Conservation (phyloP, 2,329 filamentous ascomycete genomes). For the Cytospora paraplurivora region DNA sequence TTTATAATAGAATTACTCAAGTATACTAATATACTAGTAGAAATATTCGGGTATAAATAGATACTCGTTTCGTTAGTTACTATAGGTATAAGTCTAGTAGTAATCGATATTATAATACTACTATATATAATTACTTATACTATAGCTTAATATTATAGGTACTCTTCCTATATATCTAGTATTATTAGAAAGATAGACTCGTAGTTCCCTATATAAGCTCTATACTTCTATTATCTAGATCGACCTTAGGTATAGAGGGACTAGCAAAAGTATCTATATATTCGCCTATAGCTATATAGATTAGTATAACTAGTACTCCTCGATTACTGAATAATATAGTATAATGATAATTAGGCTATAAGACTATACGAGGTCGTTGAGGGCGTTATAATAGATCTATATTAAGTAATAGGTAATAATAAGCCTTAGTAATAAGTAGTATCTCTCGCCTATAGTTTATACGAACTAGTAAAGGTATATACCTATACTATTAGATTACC, state of each 20-base stretch:
- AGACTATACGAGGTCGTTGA: too few relatives aligned
- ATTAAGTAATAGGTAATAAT: too few relatives aligned
- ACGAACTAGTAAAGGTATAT: neutral
- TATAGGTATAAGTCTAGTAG: neutral
- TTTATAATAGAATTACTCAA: neutral
- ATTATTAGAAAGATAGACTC: neutral
- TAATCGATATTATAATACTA: neutral
- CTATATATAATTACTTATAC: neutral
- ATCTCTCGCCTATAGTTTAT: too few relatives aligned
- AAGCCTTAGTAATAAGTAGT: too few relatives aligned
- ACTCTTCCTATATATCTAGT: neutral
- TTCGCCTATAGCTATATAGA: too few relatives aligned
- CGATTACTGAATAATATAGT: too few relatives aligned
- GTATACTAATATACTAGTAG: neutral
- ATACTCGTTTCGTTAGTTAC: neutral
- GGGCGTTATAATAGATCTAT: too few relatives aligned
- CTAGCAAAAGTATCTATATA: too few relatives aligned
- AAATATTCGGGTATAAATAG: neutral
- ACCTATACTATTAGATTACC: neutral
- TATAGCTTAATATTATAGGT: neutral
- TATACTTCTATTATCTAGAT: neutral
- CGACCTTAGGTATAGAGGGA: too few relatives aligned
- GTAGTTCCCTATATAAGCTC: neutral
- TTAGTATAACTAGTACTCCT: too few relatives aligned
- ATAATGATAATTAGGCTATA: too few relatives aligned